Evolutionary conservation across 2,329 filamentous ascomycete genomes (phyloP).

Genomic region (Sordariomycetes sp.): DNA sequence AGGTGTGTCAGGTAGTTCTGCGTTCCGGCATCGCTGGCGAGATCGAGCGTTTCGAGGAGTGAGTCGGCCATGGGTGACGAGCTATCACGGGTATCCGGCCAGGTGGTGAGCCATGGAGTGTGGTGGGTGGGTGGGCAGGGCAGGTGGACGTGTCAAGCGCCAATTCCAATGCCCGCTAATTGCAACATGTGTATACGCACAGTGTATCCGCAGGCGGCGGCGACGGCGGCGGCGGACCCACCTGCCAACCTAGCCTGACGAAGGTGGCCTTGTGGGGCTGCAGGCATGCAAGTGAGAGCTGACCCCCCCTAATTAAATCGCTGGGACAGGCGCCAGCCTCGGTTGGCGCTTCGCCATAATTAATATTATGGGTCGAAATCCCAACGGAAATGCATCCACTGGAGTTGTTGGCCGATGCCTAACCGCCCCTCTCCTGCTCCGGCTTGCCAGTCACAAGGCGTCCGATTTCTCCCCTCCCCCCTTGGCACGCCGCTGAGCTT

Average conservation of each 20-base stretch:
- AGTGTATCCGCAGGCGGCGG: too few species aligned
- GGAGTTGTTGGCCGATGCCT: neutral
- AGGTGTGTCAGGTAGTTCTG: constrained; percentile 67
- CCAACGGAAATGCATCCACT: neutral
- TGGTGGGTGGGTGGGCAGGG: neutral
- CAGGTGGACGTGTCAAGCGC: neutral
- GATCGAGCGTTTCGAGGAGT: constrained; percentile 21
- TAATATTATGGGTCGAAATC: neutral
- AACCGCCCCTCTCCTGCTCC: neutral
- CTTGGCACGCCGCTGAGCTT: neutral
- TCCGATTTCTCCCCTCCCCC: neutral
- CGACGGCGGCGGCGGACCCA: too few species aligned
- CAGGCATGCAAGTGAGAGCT: too few species aligned
- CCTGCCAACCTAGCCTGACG: too few species aligned
- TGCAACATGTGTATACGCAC: too few species aligned
- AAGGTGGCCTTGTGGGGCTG: too few species aligned
- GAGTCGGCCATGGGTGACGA: constrained; percentile 22
- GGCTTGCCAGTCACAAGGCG: neutral
- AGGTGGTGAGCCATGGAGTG: neutral
- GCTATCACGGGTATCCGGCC: neutral
- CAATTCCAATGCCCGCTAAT: too few species aligned
- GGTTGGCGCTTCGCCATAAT: too few species aligned
- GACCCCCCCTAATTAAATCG: too few species aligned
- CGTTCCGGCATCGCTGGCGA: constrained; percentile 27
- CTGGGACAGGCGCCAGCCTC: too few species aligned